These are phyloP conservation scores for Cyberlindnera veronae DNA, from an alignment of 805 yeast species.

Conservation along the genomic window DNA sequence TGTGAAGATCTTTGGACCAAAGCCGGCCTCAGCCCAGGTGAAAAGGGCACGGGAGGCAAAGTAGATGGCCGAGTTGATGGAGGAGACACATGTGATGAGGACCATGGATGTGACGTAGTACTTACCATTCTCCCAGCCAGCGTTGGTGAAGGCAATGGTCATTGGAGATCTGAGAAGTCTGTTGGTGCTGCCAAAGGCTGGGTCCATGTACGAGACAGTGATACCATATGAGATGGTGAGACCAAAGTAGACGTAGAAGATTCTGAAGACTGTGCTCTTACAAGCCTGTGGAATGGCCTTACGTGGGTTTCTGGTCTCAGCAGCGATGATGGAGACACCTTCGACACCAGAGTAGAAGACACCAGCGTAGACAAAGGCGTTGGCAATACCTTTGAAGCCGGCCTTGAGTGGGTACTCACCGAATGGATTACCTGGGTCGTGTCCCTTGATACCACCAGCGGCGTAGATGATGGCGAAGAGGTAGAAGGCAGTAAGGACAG, in stretches of 20 bases:
- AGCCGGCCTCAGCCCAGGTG: conserved; percentile 57
- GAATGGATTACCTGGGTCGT: conserved; percentile 34
- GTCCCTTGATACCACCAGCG: conserved; percentile 38
- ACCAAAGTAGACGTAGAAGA: conserved; percentile 58
- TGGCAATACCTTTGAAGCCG: conserved; percentile 55
- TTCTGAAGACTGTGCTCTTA: conserved; percentile 61
- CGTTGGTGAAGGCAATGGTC: conserved; percentile 62
- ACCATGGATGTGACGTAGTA: conserved; percentile 68
- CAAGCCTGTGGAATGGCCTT: conserved; percentile 69
- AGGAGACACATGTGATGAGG: conserved; percentile 59
- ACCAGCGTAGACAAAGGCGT: conserved; percentile 65
- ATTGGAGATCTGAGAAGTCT: conserved; percentile 61
- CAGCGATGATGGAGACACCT: conserved; percentile 70
- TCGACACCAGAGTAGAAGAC: conserved; percentile 79
- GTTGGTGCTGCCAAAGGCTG: conserved; percentile 34
- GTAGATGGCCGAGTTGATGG: conserved; percentile 66
- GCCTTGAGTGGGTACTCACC: conserved; percentile 33
- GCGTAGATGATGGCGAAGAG: conserved; percentile 45
- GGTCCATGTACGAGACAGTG: conserved; percentile 65
- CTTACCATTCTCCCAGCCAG: conserved; percentile 64
- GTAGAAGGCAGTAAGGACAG: conserved; percentile 47
- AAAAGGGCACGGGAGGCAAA: conserved; percentile 67
- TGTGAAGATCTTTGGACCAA: conserved; percentile 54
- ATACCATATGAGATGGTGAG: conserved; percentile 65
- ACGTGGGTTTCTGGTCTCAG: conserved; percentile 68